phyloP scores from a whole-genome alignment of 73 alveolate genomes.

The Paramecium sonneborni region DNA sequence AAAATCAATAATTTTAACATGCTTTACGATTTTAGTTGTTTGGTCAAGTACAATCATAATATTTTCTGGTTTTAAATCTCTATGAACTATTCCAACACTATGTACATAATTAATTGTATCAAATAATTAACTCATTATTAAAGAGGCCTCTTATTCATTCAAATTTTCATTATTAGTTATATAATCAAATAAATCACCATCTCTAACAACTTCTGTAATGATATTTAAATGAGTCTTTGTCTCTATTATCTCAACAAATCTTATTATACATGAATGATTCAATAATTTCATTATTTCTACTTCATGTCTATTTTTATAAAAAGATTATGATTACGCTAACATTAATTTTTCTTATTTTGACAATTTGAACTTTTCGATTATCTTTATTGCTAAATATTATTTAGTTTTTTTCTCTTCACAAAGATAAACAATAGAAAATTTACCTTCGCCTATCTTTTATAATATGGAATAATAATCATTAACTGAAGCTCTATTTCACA shows the following conservation, averaged over 20 bases:
- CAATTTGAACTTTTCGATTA: conserved; percentile 61
- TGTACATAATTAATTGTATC: conserved; percentile 80
- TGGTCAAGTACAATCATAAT: conserved; percentile 71
- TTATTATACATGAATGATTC: conserved; percentile 71
- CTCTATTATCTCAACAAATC: conserved; percentile 68
- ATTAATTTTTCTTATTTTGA: conserved; percentile 16
- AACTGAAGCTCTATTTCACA: neutral
- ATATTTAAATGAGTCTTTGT: conserved; percentile 62
- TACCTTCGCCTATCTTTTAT: conserved; percentile 59
- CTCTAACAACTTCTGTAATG: conserved; percentile 72
- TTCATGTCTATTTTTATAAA: conserved; percentile 67
- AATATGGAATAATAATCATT: conserved; percentile 21
- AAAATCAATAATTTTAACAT: conserved; percentile 76
- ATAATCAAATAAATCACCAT: conserved; percentile 79
- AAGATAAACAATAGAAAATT: conserved; percentile 64
- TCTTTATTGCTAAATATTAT: conserved; percentile 70
- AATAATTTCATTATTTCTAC: conserved; percentile 61
- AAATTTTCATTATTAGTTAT: conserved; percentile 61
- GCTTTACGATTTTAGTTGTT: conserved; percentile 59
- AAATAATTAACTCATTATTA: conserved; percentile 67
- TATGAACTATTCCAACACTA: conserved; percentile 87
- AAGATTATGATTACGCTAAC: neutral
- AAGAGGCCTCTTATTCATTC: conserved; percentile 77
- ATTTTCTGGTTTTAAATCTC: conserved; percentile 95
- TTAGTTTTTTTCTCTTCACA: conserved; percentile 44